These are phyloP conservation scores for Melanogaster broomeanus DNA, from an alignment of 768 basidiomycete species.

Conservation along the genomic window DNA sequence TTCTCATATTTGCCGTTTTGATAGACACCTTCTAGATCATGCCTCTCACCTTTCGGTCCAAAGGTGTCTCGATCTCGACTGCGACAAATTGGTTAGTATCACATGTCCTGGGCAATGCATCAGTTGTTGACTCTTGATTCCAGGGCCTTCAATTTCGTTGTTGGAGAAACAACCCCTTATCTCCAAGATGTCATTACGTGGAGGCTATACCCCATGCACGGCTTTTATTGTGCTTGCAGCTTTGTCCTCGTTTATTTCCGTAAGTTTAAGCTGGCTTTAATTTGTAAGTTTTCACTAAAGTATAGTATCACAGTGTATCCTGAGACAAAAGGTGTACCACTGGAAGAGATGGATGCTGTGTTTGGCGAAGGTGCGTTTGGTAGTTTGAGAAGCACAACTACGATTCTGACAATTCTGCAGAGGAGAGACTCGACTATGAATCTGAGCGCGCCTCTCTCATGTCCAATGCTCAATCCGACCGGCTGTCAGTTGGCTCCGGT, in stretches of 20 bases:
- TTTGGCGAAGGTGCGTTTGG: conserved; percentile 76
- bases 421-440: conserved; percentile 67
- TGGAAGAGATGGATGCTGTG: conserved; percentile 90
- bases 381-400: conserved; percentile 12
- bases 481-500: conserved; percentile 34
- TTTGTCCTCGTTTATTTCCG: conserved; percentile 84
- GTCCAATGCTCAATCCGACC: conserved; percentile 38
- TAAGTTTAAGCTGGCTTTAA: conserved; percentile 39
- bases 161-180: conserved; percentile 85
- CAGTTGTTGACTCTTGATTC: conserved; percentile 7
- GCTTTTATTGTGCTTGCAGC: conserved; percentile 86
- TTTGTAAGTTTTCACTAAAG: conserved; percentile 1
- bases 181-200: conserved; percentile 87
- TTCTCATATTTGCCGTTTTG: background rate
- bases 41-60: conserved; percentile 85
- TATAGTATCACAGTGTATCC: conserved; percentile 62
- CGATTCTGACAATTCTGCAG: conserved; percentile 27
- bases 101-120: background rate
- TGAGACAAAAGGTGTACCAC: conserved; percentile 81
- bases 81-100: conserved; percentile 67
- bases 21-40: conserved; percentile 62
- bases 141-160: conserved; percentile 84
- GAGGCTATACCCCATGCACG: conserved; percentile 95
- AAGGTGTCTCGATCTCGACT: conserved; percentile 94
- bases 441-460: conserved; percentile 62